Evolutionary conservation across 75 land plant genomes (phyloP).

Genomic region (Pseudotsuga menziesii): DNA sequence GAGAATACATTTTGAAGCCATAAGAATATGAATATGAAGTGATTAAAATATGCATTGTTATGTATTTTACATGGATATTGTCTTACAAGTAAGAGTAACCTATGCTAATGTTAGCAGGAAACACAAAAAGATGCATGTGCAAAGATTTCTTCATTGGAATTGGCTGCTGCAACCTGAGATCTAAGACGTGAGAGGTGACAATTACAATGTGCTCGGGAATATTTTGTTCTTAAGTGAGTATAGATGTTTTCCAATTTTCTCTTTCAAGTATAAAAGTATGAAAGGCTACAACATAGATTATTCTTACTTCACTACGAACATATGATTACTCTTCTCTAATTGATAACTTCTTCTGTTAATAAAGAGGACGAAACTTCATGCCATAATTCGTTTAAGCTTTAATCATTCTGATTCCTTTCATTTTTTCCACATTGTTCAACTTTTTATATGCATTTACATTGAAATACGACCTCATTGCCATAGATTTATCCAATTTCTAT

Average conservation of each 20-base stretch:
- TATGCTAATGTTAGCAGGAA: slow-evolving; percentile 58
- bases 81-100: not conserved
- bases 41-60: not conserved
- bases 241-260: not conserved
- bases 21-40: not conserved
- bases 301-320: not conserved
- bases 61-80: no score
- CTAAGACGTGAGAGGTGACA: slow-evolving; percentile 76
- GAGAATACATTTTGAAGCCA: not conserved
- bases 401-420: not conserved
- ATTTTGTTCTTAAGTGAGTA: slow-evolving; percentile 86
- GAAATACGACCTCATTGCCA: slow-evolving; percentile 95
- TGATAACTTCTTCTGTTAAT: not conserved
- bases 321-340: not conserved
- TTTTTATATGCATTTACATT: slow-evolving; percentile 31
- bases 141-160: slow-evolving; percentile 72
- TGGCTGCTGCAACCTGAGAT: slow-evolving; percentile 70
- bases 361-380: no score
- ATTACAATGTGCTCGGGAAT: slow-evolving; percentile 87
- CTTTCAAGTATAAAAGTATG: not conserved
- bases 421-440: not conserved
- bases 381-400: not conserved
- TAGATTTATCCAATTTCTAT: no score
- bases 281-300: not conserved
- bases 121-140: slow-evolving; percentile 83